phyloP scores from a whole-genome alignment of 225 moss, liverwort and hornwort genomes.

The Physcomitrellopsis africana region DNA sequence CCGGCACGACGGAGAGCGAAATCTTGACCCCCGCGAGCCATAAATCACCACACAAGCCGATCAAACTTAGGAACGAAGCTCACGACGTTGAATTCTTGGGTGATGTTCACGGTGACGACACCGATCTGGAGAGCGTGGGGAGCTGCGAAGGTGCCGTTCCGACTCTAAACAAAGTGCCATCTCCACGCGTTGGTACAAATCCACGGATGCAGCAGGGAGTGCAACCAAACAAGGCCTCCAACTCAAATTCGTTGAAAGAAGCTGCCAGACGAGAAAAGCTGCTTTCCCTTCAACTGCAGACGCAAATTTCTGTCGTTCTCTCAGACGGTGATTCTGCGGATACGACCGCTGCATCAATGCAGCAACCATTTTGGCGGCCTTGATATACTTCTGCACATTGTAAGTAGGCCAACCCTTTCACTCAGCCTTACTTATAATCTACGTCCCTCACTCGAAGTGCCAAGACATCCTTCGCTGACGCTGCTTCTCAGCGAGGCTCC shows the following conservation, averaged over 20 bases:
- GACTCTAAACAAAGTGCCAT: constrained; percentile 27
- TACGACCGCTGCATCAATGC: constrained; percentile 57
- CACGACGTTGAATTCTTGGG: constrained; percentile 1
- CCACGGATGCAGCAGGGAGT: constrained; percentile 11
- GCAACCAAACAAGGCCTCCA: constrained; percentile 30
- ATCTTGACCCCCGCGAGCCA: constrained; percentile 26
- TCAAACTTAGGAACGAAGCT: neutral
- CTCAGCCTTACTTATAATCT: neutral
- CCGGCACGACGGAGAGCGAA: constrained; percentile 30
- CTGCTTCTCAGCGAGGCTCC: neutral
- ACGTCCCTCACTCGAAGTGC: neutral
- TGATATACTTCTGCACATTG: neutral
- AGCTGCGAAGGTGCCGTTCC: constrained; percentile 47
- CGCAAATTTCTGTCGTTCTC: constrained; percentile 53
- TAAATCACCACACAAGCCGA: constrained; percentile 16
- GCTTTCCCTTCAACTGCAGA: constrained; percentile 33
- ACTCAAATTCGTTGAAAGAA: constrained; percentile 50
- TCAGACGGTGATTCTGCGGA: constrained; percentile 51
- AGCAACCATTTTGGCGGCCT: constrained; percentile 55
- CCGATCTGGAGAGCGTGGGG: constrained; percentile 53
- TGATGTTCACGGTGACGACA: neutral
- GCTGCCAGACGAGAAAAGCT: constrained; percentile 28
- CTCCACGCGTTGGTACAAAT: constrained; percentile 39
- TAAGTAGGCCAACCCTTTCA: neutral
- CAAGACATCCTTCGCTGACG: neutral